Evolutionary conservation across 257 asterid species (phyloP), one percentile per base, ranked within the genome.

Genomic region (Plectranthus barbatus): DNA sequence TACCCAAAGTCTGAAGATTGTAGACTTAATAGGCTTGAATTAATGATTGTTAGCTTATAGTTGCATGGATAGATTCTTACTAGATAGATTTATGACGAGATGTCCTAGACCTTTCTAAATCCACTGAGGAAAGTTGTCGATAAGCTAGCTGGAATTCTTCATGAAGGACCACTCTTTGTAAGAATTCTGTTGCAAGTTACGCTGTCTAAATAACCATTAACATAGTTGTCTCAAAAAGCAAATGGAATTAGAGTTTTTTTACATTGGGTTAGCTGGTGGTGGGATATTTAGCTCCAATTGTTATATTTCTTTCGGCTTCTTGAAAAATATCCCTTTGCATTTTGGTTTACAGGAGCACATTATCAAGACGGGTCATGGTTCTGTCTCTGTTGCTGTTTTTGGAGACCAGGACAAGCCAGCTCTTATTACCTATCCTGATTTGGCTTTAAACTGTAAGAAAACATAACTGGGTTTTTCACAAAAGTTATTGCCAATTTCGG

Each of bases 321-420:
- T 77, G 71, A 76, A 77, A 31, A 62, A 48, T 31, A 65, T 63
- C 37, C 60, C 46, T 54, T 72, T 75, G 68, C 41, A 1, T 55
- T 33, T 68, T 73, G 72, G 39, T 55, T 56, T 73, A 68, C 96
- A 93, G 97, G 99, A 93, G 78, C 94, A 90, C 74, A 73, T 84
- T 67, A 86, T 93, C 56, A 87, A 90, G 79, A 93, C 99, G 72
- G 74, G 83, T 66, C 57, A 48, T 61, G 99, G 99, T 68, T 75
- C 72, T 31, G 79, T 93, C 70, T 90, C 99, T 13, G 96, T 93
- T 74, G 62, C 85, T 47, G 86, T 93, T 60, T 88, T 83, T 33
- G 99, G 99, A 53, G 96, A 93, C 75, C 97, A 62, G 64, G 99
- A 87, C 82, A 93, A 90, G 77, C 97, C 97, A 13, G 96, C 96